Evolutionary conservation across 169 alveolate genomes (phyloP).

Genomic region (Condylostoma magnum): DNA sequence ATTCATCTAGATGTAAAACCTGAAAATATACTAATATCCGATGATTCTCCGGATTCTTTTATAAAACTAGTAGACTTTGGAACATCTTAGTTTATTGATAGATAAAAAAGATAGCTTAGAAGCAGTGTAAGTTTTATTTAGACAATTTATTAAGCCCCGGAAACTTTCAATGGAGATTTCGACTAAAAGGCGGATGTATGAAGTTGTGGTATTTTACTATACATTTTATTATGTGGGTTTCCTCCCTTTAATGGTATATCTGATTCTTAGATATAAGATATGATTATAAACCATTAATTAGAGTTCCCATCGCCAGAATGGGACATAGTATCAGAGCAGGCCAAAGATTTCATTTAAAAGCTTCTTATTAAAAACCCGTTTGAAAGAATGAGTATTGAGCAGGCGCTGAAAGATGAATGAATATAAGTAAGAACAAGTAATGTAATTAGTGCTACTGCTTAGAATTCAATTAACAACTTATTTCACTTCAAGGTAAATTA

Average conservation of each 20-base stretch:
- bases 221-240: slow-evolving; percentile 85
- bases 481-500: too few species aligned
- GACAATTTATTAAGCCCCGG: slow-evolving; percentile 89
- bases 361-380: slow-evolving; percentile 48
- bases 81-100: background rate
- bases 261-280: slow-evolving; percentile 74
- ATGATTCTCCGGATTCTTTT: background rate
- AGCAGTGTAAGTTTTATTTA: slow-evolving; percentile 79
- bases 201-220: slow-evolving; percentile 87
- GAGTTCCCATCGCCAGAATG: slow-evolving; percentile 46
- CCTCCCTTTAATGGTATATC: slow-evolving; percentile 89
- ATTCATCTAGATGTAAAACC: slow-evolving; percentile 22
- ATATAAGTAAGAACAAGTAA: too few species aligned
- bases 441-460: too few species aligned
- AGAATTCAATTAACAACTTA: too few species aligned
- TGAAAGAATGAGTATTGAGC: slow-evolving; percentile 59
- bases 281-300: slow-evolving; percentile 76
- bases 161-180: slow-evolving; percentile 64
- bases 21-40: background rate
- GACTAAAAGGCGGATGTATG: slow-evolving; percentile 87
- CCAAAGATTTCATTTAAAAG: slow-evolving; percentile 51
- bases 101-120: slow-evolving; percentile 72
- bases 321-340: slow-evolving; percentile 54
- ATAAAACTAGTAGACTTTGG: slow-evolving; percentile 25
- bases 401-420: too few species aligned